These are phyloP conservation scores for Plasmopara halstedii DNA, from an alignment of 352 stramenopile species.

Conservation along the genomic window DNA sequence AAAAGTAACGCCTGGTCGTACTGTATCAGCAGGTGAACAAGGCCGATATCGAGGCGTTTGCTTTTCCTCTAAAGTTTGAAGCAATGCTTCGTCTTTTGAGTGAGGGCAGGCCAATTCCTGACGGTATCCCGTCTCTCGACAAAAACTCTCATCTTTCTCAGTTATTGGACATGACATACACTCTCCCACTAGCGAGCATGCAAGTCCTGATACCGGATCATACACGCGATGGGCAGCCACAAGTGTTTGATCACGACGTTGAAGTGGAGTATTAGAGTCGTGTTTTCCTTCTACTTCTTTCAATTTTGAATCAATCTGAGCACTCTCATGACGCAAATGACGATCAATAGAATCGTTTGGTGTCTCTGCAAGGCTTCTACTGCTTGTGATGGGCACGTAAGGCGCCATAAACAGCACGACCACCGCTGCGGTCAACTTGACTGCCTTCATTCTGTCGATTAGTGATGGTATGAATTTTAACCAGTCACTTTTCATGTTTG, in stretches of 20 bases:
- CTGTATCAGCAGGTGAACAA: slow-evolving; percentile 36
- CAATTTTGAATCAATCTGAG: slow-evolving; percentile 3
- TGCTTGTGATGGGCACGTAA: background rate
- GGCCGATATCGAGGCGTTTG: slow-evolving; percentile 44
- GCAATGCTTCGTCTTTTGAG: slow-evolving; percentile 11
- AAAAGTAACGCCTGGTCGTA: slow-evolving; percentile 33
- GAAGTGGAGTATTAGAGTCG: slow-evolving; percentile 25
- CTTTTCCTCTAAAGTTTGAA: slow-evolving; percentile 16
- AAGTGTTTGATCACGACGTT: slow-evolving; percentile 15
- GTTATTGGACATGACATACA: slow-evolving; percentile 47
- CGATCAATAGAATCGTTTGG: background rate
- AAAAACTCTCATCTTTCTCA: slow-evolving; percentile 62
- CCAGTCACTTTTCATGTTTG: background rate
- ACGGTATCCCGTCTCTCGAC: slow-evolving; percentile 53
- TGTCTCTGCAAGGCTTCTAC: background rate
- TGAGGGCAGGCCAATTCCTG: slow-evolving; percentile 59
- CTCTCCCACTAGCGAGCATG: slow-evolving; percentile 43
- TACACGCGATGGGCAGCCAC: slow-evolving; percentile 46
- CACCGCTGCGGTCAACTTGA: slow-evolving; percentile 8
- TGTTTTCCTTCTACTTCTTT: slow-evolving; percentile 1
- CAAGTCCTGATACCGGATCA: slow-evolving; percentile 49
- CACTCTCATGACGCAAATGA: slow-evolving; percentile 10
- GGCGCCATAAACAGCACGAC: slow-evolving; percentile 11
- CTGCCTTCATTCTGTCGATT: slow-evolving; percentile 2
- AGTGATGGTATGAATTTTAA: background rate